Conservation (phyloP, 768 basidiomycete species). For the Pleurotus salmoneostramineus region DNA sequence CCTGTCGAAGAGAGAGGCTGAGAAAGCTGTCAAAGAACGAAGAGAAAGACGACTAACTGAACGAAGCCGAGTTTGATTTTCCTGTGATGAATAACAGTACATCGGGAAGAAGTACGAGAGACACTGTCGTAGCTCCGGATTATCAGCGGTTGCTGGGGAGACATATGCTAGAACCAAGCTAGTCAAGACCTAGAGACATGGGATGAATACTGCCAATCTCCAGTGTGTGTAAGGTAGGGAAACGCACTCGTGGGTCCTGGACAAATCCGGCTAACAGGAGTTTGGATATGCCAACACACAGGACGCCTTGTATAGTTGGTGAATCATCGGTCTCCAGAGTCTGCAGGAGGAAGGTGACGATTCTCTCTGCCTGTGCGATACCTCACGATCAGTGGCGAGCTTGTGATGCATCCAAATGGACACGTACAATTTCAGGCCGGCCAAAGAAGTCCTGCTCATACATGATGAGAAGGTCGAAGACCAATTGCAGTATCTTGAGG, state of each 20-base stretch:
- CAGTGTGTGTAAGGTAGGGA: conserved; percentile 7
- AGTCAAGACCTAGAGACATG: conserved; percentile 18
- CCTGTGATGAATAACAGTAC: conserved; percentile 81
- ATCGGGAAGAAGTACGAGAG: conserved; percentile 95
- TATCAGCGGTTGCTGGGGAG: conserved; percentile 79
- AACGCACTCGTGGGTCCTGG: conserved; percentile 66
- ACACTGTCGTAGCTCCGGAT: conserved; percentile 87
- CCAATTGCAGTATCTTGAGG: conserved; percentile 74
- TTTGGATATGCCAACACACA: conserved; percentile 85
- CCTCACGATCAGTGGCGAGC: not conserved
- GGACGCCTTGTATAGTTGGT: conserved; percentile 67
- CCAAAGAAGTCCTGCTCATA: conserved; percentile 79
- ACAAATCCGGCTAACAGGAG: conserved; percentile 84
- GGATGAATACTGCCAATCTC: not conserved
- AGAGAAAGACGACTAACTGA: conserved; percentile 25
- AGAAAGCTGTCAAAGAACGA: not conserved
- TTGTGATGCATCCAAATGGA: not conserved
- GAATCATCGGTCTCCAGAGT: conserved; percentile 66
- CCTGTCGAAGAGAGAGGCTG: conserved; percentile 33
- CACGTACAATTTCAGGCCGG: conserved; percentile 32
- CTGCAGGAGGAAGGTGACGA: conserved; percentile 44
- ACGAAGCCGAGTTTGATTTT: conserved; percentile 70
- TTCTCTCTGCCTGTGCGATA: conserved; percentile 29
- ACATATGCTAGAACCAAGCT: conserved; percentile 62
- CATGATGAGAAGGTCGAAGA: conserved; percentile 89